Evolutionary conservation across 768 basidiomycete genomes (phyloP).

Genomic region (Lactifluus rugatus): DNA sequence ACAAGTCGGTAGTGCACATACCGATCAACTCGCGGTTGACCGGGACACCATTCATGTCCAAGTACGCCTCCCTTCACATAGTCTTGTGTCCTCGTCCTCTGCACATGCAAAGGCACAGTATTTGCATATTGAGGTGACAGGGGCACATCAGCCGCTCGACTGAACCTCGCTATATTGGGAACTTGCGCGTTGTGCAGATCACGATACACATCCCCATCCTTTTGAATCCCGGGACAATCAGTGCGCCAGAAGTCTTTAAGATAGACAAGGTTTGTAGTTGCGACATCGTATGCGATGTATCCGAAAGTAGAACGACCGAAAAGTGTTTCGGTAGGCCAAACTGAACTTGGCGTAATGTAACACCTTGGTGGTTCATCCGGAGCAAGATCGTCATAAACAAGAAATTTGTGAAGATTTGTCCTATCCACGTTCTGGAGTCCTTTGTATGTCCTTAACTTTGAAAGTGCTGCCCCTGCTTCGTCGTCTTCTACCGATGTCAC

Average conservation of each 20-base stretch:
- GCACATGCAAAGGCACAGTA: neutral
- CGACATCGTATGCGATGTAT: neutral
- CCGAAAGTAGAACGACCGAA: neutral
- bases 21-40: neutral
- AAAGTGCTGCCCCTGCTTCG: neutral
- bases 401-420: neutral
- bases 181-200: neutral
- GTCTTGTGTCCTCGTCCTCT: neutral
- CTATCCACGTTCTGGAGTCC: neutral
- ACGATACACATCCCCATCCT: neutral
- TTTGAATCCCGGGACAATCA: neutral
- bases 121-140: neutral
- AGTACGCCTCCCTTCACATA: neutral
- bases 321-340: neutral
- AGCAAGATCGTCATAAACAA: neutral
- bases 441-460: neutral
- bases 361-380: neutral
- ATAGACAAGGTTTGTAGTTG: neutral
- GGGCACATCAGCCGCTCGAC: neutral
- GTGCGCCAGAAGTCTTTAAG: neutral
- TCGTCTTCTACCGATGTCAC: neutral
- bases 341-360: neutral
- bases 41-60: neutral
- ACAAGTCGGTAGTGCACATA: conserved; percentile 1
- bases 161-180: neutral